Conservation (phyloP, 495 filamentous ascomycete species). For the Friedmanniomyces simplex region DNA sequence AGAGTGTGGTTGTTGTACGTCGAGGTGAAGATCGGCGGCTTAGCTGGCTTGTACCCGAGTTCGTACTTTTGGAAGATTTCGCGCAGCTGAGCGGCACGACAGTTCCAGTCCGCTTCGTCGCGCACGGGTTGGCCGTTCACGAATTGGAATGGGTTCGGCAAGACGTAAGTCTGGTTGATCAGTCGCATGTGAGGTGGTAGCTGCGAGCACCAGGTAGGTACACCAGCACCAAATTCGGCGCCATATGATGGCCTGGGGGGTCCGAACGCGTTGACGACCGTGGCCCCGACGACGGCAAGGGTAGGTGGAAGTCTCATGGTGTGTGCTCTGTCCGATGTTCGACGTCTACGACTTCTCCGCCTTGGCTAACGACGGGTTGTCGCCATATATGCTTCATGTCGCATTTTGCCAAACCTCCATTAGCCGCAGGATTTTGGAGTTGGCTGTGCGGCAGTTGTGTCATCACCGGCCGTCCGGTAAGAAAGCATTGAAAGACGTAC, state of each 20-base stretch:
- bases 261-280: neutral
- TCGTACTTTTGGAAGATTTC: constrained; percentile 18
- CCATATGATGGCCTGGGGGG: neutral
- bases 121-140: constrained; percentile 10
- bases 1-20: constrained; percentile 30
- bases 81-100: constrained; percentile 16
- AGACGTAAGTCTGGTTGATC: constrained; percentile 16
- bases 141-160: constrained; percentile 23
- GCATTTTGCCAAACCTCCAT: too few relatives aligned
- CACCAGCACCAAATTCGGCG: neutral
- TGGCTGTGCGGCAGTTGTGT: too few relatives aligned
- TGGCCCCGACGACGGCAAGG: neutral
- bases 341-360: neutral
- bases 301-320: neutral
- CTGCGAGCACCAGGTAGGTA: neutral
- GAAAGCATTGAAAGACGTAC: too few relatives aligned
- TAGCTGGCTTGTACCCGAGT: constrained; percentile 19
- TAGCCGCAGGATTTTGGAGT: too few relatives aligned
- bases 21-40: constrained; percentile 20
- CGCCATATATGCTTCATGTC: neutral
- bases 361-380: neutral
- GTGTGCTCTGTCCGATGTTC: neutral
- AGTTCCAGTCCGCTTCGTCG: constrained; percentile 14
- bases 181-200: constrained; percentile 2
- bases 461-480: too few relatives aligned